A percentile compares a stretch with the other conserved stretches of the same genome.
These are phyloP conservation scores for Solanum acaule DNA, from an alignment of 257 asterid species.

Conservation along the genomic window DNA sequence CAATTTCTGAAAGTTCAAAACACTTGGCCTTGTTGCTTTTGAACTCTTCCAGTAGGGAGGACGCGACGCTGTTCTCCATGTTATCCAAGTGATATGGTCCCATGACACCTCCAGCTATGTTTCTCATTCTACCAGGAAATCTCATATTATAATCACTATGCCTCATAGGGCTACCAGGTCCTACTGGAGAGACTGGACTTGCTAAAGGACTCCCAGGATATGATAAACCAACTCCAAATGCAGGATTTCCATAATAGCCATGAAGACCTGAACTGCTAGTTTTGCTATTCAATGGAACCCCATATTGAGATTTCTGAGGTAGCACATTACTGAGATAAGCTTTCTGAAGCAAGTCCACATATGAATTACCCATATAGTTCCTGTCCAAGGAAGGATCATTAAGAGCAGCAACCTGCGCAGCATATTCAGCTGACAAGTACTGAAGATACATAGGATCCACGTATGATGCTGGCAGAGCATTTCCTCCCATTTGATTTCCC, in stretches of 20 bases:
- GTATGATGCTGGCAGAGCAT: conserved; percentile 38
- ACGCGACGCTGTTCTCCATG: conserved; percentile 53
- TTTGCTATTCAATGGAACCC: conserved; percentile 44
- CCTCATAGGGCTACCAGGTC: conserved; percentile 82
- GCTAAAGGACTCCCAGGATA: conserved; percentile 87
- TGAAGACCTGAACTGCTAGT: conserved; percentile 50
- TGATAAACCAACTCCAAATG: conserved; percentile 56
- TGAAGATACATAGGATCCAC: conserved; percentile 77
- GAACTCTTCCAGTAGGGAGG: conserved; percentile 86
- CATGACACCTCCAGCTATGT: conserved; percentile 50
- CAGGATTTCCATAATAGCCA: conserved; percentile 65
- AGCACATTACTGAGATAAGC: conserved; percentile 59
- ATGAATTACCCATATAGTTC: conserved; percentile 57
- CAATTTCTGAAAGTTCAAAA: conserved; percentile 83
- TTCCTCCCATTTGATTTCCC: conserved; percentile 65
- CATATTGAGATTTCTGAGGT: conserved; percentile 72
- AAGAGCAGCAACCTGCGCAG: conserved; percentile 57
- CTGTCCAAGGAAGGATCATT: conserved; percentile 60
- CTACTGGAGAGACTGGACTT: conserved; percentile 57
- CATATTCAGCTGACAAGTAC: conserved; percentile 68
- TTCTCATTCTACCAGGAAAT: conserved; percentile 59
- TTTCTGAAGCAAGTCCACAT: conserved; percentile 76
- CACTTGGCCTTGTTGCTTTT: conserved; percentile 83
- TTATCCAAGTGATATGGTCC: conserved; percentile 87
- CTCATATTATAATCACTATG: conserved; percentile 64